These are phyloP conservation scores for Neocatenulostroma microsporum DNA, from an alignment of 2,329 filamentous ascomycete genomes.

Conservation along the genomic window DNA sequence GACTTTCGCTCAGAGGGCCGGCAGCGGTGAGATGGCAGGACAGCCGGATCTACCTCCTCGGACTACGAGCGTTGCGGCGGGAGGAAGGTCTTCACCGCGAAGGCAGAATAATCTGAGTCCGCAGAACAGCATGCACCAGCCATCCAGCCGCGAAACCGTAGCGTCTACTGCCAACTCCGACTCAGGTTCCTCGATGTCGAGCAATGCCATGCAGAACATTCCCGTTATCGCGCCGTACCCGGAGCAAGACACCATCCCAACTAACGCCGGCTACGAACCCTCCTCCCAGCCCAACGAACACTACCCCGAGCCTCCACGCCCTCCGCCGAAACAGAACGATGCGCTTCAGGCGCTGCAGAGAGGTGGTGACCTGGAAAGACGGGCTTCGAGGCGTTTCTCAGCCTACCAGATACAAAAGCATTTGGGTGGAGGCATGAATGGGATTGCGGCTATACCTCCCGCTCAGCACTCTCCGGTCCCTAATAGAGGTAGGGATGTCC, in stretches of 20 bases:
- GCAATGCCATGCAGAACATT: slow-evolving; percentile 65
- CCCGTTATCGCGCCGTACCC: slow-evolving; percentile 68
- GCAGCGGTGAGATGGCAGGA: slow-evolving; percentile 34
- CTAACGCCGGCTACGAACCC: slow-evolving; percentile 11
- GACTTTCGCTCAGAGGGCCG: slow-evolving; percentile 32
- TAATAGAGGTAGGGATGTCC: slow-evolving; percentile 73
- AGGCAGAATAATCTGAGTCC: slow-evolving; percentile 34
- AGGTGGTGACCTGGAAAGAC: slow-evolving; percentile 82
- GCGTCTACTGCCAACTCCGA: slow-evolving; percentile 36
- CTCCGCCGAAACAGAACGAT: slow-evolving; percentile 76
- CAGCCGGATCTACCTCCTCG: slow-evolving; percentile 41
- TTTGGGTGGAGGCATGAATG: slow-evolving; percentile 69
- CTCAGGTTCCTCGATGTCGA: slow-evolving; percentile 60
- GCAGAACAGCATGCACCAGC: slow-evolving; percentile 25
- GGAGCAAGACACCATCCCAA: slow-evolving; percentile 49
- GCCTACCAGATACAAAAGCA: slow-evolving; percentile 96
- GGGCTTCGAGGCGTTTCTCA: slow-evolving; percentile 88
- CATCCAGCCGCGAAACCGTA: slow-evolving; percentile 23
- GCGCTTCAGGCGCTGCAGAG: slow-evolving; percentile 84
- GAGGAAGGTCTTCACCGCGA: slow-evolving; percentile 37
- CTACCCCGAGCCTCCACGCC: slow-evolving; percentile 52
- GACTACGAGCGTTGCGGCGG: slow-evolving; percentile 38
- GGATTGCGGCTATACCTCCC: slow-evolving; percentile 76
- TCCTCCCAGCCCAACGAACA: slow-evolving; percentile 29
- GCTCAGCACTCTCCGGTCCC: slow-evolving; percentile 72